phyloP scores from a whole-genome alignment of 2,329 filamentous ascomycete genomes.

The Lachnellula willkommii region DNA sequence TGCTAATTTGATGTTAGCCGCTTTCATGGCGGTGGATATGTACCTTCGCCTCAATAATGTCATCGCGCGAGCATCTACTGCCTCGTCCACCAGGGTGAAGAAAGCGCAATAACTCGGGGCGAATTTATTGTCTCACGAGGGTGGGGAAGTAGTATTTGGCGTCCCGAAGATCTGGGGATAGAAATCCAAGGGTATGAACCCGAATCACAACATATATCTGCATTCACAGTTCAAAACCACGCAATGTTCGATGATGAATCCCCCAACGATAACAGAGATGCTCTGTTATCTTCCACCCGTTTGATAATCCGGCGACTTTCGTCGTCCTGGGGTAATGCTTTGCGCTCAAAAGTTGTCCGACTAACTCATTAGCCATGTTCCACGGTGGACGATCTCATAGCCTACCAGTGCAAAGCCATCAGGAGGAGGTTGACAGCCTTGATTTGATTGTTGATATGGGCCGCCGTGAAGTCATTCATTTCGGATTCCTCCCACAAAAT shows the following conservation, averaged over 20 bases:
- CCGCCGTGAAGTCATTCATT: constrained; percentile 3
- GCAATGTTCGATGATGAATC: background rate
- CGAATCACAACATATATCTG: background rate
- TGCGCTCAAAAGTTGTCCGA: constrained; percentile 5
- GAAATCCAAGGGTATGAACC: background rate
- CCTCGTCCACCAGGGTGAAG: background rate
- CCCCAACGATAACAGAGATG: background rate
- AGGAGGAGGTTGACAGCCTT: constrained; percentile 8
- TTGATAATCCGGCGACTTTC: constrained; percentile 6
- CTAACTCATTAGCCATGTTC: background rate
- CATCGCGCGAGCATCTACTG: constrained; percentile 8
- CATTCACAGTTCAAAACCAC: background rate
- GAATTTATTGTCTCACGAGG: background rate
- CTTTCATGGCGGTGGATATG: constrained; percentile 41
- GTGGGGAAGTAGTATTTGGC: no score
- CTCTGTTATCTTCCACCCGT: background rate
- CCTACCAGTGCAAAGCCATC: constrained; percentile 2
- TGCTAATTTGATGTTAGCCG: constrained; percentile 24
- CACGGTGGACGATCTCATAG: background rate
- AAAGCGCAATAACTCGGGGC: background rate
- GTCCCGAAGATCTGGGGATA: no score
- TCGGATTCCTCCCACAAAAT: constrained; percentile 4
- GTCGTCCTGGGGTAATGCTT: background rate
- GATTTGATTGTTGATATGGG: constrained; percentile 3
- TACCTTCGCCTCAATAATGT: constrained; percentile 28